These are phyloP conservation scores for Ehretia macrophylla DNA, from an alignment of 257 asterid species.

Conservation along the genomic window DNA sequence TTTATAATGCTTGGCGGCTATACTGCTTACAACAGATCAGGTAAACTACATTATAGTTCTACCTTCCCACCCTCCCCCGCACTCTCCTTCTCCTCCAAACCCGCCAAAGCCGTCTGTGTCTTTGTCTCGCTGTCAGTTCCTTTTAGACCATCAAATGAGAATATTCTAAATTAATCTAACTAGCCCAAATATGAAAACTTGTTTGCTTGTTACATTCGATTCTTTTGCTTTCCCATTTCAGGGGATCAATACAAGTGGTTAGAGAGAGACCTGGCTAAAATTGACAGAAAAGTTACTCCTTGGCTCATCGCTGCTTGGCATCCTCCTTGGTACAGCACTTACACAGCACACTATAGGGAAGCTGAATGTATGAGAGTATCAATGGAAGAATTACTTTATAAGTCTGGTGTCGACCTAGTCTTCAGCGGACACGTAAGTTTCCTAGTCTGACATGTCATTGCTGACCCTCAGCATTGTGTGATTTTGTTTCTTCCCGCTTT, in stretches of 20 bases:
- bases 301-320: slow-evolving; percentile 92
- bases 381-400: slow-evolving; percentile 76
- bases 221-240: slow-evolving; percentile 20
- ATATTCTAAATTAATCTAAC: neutral
- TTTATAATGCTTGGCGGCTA: slow-evolving; percentile 83
- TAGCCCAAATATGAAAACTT: neutral
- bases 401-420: slow-evolving; percentile 71
- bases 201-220: slow-evolving; percentile 1
- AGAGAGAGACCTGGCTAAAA: slow-evolving; percentile 61
- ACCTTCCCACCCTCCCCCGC: neutral
- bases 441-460: neutral
- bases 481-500: neutral
- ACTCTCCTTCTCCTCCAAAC: neutral
- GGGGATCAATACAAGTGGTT: slow-evolving; percentile 91
- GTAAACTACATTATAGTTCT: slow-evolving; percentile 24
- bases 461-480: neutral
- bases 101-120: neutral
- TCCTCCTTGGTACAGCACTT: slow-evolving; percentile 92
- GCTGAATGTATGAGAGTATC: slow-evolving; percentile 88
- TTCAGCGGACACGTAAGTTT: slow-evolving; percentile 87
- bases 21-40: slow-evolving; percentile 54
- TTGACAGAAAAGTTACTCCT: slow-evolving; percentile 68
- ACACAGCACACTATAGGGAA: slow-evolving; percentile 89
- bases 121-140: neutral
- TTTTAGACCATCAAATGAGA: neutral